Percentiles rank a stretch among this genome's conserved stretches.
These are phyloP conservation scores for Candida nitratophila DNA, from an alignment of 805 yeast species.

Conservation along the genomic window DNA sequence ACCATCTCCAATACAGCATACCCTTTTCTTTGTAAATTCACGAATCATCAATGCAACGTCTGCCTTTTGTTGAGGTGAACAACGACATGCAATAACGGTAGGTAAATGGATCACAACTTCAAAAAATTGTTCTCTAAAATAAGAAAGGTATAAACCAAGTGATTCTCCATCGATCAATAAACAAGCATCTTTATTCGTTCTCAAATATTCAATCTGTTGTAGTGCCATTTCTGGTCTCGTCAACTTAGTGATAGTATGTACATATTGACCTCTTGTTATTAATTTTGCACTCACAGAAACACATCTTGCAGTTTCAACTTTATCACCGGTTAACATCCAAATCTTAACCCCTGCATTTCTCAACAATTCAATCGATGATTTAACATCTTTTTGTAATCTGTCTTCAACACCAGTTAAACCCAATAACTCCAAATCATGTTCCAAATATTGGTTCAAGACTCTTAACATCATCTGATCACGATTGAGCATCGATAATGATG, in stretches of 20 bases:
- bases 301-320: constrained; percentile 97
- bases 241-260: constrained; percentile 75
- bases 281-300: constrained; percentile 94
- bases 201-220: constrained; percentile 66
- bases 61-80: constrained; percentile 98
- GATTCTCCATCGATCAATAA: constrained; percentile 93
- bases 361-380: constrained; percentile 82
- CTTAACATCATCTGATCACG: constrained; percentile 71
- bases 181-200: constrained; percentile 59
- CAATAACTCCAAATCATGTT: constrained; percentile 72
- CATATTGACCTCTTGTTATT: constrained; percentile 88
- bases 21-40: constrained; percentile 75
- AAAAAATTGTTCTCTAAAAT: constrained; percentile 67
- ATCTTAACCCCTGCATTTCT: constrained; percentile 96
- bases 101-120: constrained; percentile 73
- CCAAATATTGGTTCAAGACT: constrained; percentile 64
- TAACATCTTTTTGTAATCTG: constrained; percentile 84
- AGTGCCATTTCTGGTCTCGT: constrained; percentile 60
- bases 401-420: constrained; percentile 98
- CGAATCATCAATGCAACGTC: constrained; percentile 83
- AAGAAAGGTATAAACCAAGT: constrained; percentile 56
- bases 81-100: constrained; percentile 95
- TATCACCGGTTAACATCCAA: constrained; percentile 99
- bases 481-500: constrained; percentile 70
- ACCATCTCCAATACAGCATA: constrained; percentile 98